Conservation (phyloP, 345 rosid species). For the Sisymbrium altissimum region DNA sequence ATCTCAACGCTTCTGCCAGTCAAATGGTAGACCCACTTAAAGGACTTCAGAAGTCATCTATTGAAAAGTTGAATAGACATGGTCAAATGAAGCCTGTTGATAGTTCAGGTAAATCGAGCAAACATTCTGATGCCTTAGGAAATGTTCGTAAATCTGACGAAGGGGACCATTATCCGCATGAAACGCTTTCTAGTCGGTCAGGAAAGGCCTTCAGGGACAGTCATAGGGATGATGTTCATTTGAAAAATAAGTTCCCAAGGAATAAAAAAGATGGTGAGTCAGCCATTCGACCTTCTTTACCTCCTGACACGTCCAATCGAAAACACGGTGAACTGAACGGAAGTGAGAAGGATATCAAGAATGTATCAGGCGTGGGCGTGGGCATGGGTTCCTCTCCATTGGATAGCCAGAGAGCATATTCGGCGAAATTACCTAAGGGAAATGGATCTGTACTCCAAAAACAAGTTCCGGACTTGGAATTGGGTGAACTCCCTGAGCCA, state of each 20-base stretch:
- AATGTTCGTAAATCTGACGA: constrained; percentile 44
- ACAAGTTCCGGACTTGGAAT: constrained; percentile 81
- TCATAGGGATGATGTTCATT: constrained; percentile 48
- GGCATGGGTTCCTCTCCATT: constrained; percentile 47
- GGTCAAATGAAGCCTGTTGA: constrained; percentile 40
- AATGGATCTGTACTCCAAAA: constrained; percentile 58
- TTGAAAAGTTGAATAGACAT: constrained; percentile 48
- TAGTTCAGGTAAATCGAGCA: constrained; percentile 43
- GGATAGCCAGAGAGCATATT: constrained; percentile 37
- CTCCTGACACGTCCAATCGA: constrained; percentile 42
- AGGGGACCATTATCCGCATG: constrained; percentile 40
- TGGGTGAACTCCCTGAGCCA: constrained; percentile 90
- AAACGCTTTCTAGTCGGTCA: constrained; percentile 39
- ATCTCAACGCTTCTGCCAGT: constrained; percentile 37
- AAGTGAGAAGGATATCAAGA: constrained; percentile 49
- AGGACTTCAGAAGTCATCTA: constrained; percentile 39
- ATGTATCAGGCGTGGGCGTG: constrained; percentile 40
- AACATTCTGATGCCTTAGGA: constrained; percentile 44
- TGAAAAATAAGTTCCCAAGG: constrained; percentile 47
- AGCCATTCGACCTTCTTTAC: constrained; percentile 46
- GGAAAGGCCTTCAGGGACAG: constrained; percentile 49
- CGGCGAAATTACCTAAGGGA: constrained; percentile 45
- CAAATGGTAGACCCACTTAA: constrained; percentile 39
- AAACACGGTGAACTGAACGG: constrained; percentile 53
- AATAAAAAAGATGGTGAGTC: constrained; percentile 54